Evolutionary conservation across 805 yeast species (phyloP), one percentile per base, ranked within the genome.

Genomic region (Saccharomycopsis babjevae): DNA sequence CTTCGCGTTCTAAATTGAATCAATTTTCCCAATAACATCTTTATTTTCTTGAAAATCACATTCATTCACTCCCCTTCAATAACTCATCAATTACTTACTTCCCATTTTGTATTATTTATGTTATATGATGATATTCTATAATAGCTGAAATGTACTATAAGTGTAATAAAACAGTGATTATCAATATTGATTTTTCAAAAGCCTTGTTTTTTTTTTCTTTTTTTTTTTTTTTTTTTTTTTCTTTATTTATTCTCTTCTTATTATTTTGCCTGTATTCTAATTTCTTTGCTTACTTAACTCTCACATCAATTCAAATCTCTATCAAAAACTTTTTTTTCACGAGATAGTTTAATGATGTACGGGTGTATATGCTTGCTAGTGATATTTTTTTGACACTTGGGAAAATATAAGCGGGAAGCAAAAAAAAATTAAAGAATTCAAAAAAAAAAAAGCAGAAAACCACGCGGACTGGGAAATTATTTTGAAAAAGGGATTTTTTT

Each of bases 101-200:
- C 64, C 64, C 64, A 61, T 61, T 61, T 56, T 59, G 55, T 42
- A 57, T 59, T 39, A 59, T 55, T 50, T 50, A 32, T 57, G 58
- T 40, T 42, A 40, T 39, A 25, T 55, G 30, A 55, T 55, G 42
- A 50, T 55, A 34, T 42, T 42, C 52, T 46, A 46, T 25, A 2
- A 22, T 22, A 22, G 52, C 25, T 46, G 10, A 20, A 5, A 10
- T 46, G 32, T 8, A 46, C 15, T 16, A 20, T 22, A 22, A 46
- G n/a, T 5, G 28, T 46, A 46, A 46, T 40, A 46, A 46, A 46
- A 46, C 28, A 50, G 11, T 56, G 18, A 39, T 56, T 28, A 22
- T 46, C 32, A 46, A 46, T 46, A 46, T 46, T 46, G 52, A 46
- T 11, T 46, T 34, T 56, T 36, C 43, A 20, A 15, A 42, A 18